Evolutionary conservation across 1,284 basidiomycete species (phyloP).

Genomic region (Paramarasmius palmivorus): DNA sequence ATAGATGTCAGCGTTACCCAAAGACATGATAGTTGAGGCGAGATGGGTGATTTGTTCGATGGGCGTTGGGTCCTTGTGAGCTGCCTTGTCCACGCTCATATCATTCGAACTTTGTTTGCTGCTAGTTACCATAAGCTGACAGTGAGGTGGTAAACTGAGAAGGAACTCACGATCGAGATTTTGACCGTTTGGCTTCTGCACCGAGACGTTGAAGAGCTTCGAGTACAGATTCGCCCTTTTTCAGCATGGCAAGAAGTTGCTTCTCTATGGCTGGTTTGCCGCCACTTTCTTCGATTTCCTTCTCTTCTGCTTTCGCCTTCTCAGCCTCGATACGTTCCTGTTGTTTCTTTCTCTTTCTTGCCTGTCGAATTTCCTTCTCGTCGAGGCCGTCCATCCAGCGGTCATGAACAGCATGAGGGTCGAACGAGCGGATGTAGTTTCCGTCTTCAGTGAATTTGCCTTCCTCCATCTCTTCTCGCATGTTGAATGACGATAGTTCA

Average conservation of each 20-base stretch:
- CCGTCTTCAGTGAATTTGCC: conserved; percentile 97
- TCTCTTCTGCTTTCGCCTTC: conserved; percentile 72
- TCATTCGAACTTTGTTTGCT: conserved; percentile 33
- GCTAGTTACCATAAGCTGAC: conserved; percentile 11
- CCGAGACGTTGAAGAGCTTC: conserved; percentile 90
- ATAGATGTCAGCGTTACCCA: conserved; percentile 83
- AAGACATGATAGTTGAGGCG: conserved; percentile 79
- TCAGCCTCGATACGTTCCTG: conserved; percentile 73
- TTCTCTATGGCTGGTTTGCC: conserved; percentile 71
- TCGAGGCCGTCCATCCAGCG: conserved; percentile 92
- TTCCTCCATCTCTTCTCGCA: conserved; percentile 98
- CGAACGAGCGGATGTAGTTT: conserved; percentile 82
- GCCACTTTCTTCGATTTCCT: conserved; percentile 60
- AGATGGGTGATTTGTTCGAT: conserved; percentile 81
- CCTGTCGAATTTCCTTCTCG: conserved; percentile 85
- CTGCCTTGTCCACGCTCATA: conserved; percentile 41
- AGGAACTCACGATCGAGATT: conserved; percentile 41
- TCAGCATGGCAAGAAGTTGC: conserved; percentile 72
- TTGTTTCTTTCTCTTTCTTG: conserved; percentile 67
- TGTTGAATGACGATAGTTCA: conserved; percentile 95
- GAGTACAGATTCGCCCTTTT: conserved; percentile 89
- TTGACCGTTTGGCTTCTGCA: conserved; percentile 62
- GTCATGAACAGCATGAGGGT: conserved; percentile 92
- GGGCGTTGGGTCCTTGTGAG: too few relatives aligned
- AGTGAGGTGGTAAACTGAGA: conserved; percentile 8